These are phyloP conservation scores for Austroboletus novae-zelandiae DNA, from an alignment of 1,284 basidiomycete species.

Conservation along the genomic window DNA sequence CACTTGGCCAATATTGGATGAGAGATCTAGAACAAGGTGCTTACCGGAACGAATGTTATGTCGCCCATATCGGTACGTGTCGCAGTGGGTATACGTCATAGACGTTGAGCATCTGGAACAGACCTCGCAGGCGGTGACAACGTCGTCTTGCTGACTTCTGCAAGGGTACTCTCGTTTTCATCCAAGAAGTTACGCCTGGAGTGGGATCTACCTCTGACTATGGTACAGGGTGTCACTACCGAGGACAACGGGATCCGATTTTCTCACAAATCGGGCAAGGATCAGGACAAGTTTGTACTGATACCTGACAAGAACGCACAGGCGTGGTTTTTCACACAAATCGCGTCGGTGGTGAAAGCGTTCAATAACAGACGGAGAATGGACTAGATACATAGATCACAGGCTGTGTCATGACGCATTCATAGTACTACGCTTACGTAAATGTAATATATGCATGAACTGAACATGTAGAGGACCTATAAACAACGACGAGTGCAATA, in stretches of 20 bases:
- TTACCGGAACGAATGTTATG: constrained; percentile 83
- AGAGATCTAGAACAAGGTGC: constrained; percentile 86
- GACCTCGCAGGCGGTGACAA: constrained; percentile 82
- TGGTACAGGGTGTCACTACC: constrained; percentile 85
- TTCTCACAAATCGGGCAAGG: constrained; percentile 70
- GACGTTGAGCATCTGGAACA: constrained; percentile 30
- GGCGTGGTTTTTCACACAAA: constrained; percentile 75
- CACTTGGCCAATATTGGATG: constrained; percentile 96
- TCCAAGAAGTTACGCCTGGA: constrained; percentile 82
- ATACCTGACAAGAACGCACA: constrained; percentile 73
- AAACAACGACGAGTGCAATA: constrained; percentile 29
- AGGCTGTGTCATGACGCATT: constrained; percentile 24
- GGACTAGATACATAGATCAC: constrained; percentile 41
- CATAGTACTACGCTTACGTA: constrained; percentile 18
- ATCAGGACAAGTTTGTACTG: constrained; percentile 72
- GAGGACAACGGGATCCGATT: constrained; percentile 90
- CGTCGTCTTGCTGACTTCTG: constrained; percentile 80
- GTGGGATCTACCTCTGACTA: constrained; percentile 90
- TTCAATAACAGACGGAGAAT: constrained; percentile 72
- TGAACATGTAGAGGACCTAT: constrained; percentile 15
- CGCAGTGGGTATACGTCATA: background rate
- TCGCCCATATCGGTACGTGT: constrained; percentile 82
- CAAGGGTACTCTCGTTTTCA: constrained; percentile 81
- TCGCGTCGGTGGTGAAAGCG: constrained; percentile 69
- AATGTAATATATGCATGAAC: constrained; percentile 30